Evolutionary conservation across 2,329 filamentous ascomycete genomes (phyloP).

Genomic region (Phialocephala sp.): DNA sequence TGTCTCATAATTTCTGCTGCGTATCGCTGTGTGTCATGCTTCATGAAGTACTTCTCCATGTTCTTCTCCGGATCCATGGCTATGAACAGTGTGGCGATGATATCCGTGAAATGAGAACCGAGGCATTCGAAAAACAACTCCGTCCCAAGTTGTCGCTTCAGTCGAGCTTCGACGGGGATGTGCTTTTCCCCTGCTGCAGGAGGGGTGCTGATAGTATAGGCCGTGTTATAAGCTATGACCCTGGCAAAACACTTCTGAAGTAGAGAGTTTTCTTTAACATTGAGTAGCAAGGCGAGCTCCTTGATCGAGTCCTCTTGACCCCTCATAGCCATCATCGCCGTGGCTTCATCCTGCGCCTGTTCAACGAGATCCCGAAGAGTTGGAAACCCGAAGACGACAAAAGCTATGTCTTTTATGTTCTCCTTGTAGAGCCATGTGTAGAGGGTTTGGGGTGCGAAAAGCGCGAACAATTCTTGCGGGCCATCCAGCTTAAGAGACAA

Average conservation of each 20-base stretch:
- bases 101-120: conserved; percentile 74
- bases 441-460: conserved; percentile 88
- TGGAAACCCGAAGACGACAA: conserved; percentile 80
- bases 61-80: conserved; percentile 79
- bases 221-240: conserved; percentile 81
- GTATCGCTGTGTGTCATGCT: conserved; percentile 60
- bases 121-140: conserved; percentile 68
- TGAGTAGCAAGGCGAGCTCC: conserved; percentile 64
- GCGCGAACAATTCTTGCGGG: conserved; percentile 73
- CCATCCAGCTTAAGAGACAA: conserved; percentile 66
- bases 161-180: conserved; percentile 65
- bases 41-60: conserved; percentile 70
- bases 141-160: conserved; percentile 73
- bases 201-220: conserved; percentile 68
- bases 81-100: conserved; percentile 77
- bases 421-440: conserved; percentile 85
- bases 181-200: conserved; percentile 49
- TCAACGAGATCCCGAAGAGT: conserved; percentile 70
- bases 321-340: conserved; percentile 83
- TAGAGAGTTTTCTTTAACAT: conserved; percentile 59
- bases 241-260: conserved; percentile 75
- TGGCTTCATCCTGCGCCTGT: conserved; percentile 76
- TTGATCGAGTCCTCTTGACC: conserved; percentile 68
- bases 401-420: conserved; percentile 76
- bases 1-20: conserved; percentile 68